Evolutionary conservation across 495 filamentous ascomycete genomes (phyloP).

Genomic region (Halenospora varia): DNA sequence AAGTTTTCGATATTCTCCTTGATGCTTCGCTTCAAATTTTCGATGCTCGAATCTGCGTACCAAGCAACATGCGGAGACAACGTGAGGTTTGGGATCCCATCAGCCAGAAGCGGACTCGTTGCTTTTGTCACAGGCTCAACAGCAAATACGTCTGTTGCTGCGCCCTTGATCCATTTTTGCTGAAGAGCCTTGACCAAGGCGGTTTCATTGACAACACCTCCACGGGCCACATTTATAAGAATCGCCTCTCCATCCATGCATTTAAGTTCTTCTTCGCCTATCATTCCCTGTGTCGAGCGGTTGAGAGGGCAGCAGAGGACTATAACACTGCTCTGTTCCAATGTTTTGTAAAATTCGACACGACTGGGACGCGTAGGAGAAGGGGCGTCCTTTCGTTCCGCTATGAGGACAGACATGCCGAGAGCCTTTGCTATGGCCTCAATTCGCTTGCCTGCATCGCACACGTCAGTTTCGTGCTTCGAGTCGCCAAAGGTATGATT

Average conservation of each 20-base stretch:
- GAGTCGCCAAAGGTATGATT: too few species aligned
- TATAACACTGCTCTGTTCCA: conserved; percentile 42
- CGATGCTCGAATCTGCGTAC: conserved; percentile 8
- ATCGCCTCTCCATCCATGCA: conserved; percentile 42
- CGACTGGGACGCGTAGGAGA: conserved; percentile 28
- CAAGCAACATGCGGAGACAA: conserved; percentile 8
- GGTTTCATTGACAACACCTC: conserved; percentile 50
- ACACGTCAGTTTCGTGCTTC: too few species aligned
- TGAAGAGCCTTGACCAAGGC: conserved; percentile 41
- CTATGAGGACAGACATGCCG: conserved; percentile 47
- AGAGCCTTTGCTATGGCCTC: conserved; percentile 28
- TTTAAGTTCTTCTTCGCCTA: conserved; percentile 39
- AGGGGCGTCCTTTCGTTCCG: conserved; percentile 39
- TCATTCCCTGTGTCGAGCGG: conserved; percentile 37
- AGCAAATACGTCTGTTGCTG: conserved; percentile 47
- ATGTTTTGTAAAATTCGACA: conserved; percentile 39
- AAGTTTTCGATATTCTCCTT: conserved; percentile 8
- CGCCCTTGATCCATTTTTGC: conserved; percentile 40
- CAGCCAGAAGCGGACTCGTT: neutral
- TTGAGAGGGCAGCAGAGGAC: conserved; percentile 41
- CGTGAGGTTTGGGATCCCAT: conserved; percentile 5
- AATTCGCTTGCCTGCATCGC: conserved; percentile 24
- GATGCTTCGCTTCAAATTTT: conserved; percentile 5
- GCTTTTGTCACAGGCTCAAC: conserved; percentile 42
- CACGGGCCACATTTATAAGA: conserved; percentile 49